Percentiles rank a stretch among this genome's conserved stretches.
phyloP scores from a whole-genome alignment of 768 basidiomycete genomes.

The Collybia sp. region DNA sequence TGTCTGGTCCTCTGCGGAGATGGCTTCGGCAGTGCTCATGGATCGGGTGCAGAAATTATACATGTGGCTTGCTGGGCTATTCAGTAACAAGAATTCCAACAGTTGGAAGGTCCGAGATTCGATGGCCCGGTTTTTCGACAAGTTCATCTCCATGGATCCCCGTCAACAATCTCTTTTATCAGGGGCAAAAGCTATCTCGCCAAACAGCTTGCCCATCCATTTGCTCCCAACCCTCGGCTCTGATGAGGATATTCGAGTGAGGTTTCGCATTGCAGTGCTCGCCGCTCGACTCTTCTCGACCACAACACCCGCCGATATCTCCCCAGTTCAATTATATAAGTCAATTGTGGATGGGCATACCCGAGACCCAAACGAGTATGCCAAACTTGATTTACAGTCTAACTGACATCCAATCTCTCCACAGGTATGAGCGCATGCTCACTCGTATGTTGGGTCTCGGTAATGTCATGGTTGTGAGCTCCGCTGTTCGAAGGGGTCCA shows the following conservation, averaged over 20 bases:
- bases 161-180: conserved; percentile 23
- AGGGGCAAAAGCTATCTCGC: conserved; percentile 22
- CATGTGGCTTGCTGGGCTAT: conserved; percentile 45
- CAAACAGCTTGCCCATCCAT: conserved; percentile 30
- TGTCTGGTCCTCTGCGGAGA: conserved; percentile 43
- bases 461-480: conserved; percentile 77
- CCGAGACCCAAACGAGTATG: conserved; percentile 46
- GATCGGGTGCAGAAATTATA: conserved; percentile 45
- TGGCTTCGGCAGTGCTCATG: conserved; percentile 29
- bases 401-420: conserved; percentile 3
- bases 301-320: conserved; percentile 26
- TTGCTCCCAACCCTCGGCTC: conserved; percentile 48
- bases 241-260: conserved; percentile 82
- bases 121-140: conserved; percentile 60
- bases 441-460: conserved; percentile 68
- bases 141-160: conserved; percentile 59
- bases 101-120: conserved; percentile 70
- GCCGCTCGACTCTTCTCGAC: conserved; percentile 55
- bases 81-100: conserved; percentile 34
- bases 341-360: conserved; percentile 41
- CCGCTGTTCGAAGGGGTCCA: conserved; percentile 70
- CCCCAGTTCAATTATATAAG: conserved; percentile 38
- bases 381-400: conserved; percentile 3
- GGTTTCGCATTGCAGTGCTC: conserved; percentile 68
- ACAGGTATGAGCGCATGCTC: conserved; percentile 71